Evolutionary conservation across 83 land plant species (phyloP), one percentile per base, ranked within the genome.

Genomic region (Diphasiastrum complanatum): DNA sequence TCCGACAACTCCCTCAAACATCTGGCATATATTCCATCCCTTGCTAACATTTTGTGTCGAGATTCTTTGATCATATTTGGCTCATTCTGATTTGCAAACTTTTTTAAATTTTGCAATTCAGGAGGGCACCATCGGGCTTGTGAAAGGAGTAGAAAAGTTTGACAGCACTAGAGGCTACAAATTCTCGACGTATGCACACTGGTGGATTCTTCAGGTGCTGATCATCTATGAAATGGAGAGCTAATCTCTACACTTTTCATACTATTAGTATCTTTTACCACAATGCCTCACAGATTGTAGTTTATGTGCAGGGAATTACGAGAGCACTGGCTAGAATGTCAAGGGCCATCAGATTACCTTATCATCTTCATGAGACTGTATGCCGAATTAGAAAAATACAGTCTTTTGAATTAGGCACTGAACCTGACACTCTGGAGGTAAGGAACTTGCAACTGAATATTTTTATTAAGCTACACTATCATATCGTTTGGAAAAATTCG

Each of bases 131-230:
- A 57, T 70, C 30, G 84, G 84, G 0, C 78, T 81, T 25, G 55
- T 81, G 26, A 64, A 67, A 1, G 84, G 84, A 19, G 78, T 69
- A 5, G 60, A 74, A 55, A 74, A 45, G 48, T 81, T 67, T 68
- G 81, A 81, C 64, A 51, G 58, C 23, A 57, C 50, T 22, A 73
- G 62, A 50, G 84, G 84, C 16, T 66, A 54, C 43, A 77, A 77
- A 49, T 45, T 81, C 45, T 81, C 81, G 3, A 81, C 84, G 0
- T 81, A 81, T 77, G 81, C 65, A 22, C 70, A 81, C 29, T 81
- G 81, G 81, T 81, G 84, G 84, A 81, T 81, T 35, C 45, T 38
- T 38, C 43, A 38, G 43, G 43, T 38, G 43, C 14, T 8, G 14
- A 8, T 14, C 14, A 8, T 38, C 12, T 38, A 8, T 38, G 8